phyloP scores from a whole-genome alignment of 192 early-diverging fungal species.

The Coemansia sp. region DNA sequence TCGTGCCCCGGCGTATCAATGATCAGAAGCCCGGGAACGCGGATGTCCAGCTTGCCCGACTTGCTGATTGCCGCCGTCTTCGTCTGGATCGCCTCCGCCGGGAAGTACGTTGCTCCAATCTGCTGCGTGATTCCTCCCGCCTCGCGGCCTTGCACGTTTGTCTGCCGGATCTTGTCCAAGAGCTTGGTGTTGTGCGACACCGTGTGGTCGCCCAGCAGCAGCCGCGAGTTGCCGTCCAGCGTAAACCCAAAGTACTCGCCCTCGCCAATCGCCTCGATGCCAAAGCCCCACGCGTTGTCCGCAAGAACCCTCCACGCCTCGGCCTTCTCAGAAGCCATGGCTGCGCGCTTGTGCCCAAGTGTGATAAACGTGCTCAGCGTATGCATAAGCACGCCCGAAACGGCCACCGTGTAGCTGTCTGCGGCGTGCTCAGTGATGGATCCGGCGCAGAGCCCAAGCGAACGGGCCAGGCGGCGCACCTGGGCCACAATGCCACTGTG shows the following conservation, averaged over 20 bases:
- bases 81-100: slow-evolving; percentile 87
- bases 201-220: slow-evolving; percentile 56
- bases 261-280: slow-evolving; percentile 32
- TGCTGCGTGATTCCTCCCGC: slow-evolving; percentile 99
- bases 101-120: slow-evolving; percentile 99
- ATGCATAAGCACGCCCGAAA: slow-evolving; percentile 29
- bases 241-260: slow-evolving; percentile 61
- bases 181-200: slow-evolving; percentile 87
- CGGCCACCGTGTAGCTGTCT: slow-evolving; percentile 5
- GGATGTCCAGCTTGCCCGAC: slow-evolving; percentile 66
- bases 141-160: slow-evolving; percentile 99
- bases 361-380: slow-evolving; percentile 9
- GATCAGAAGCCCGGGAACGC: slow-evolving; percentile 90
- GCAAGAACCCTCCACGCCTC: slow-evolving; percentile 9
- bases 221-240: slow-evolving; percentile 60
- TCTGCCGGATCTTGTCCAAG: slow-evolving; percentile 98
- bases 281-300: slow-evolving; percentile 46
- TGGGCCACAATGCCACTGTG: slow-evolving; percentile 13
- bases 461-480: slow-evolving; percentile 37
- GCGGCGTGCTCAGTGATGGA: slow-evolving; percentile 4
- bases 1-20: slow-evolving; percentile 99
- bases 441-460: slow-evolving; percentile 32
- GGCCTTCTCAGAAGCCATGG: not conserved
- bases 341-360: slow-evolving; percentile 17
- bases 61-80: slow-evolving; percentile 85